Percentiles rank a stretch among this genome's conserved stretches.
These are phyloP conservation scores for Porphyrellus cyaneotinctus DNA, from an alignment of 768 basidiomycete species.

Conservation along the genomic window DNA sequence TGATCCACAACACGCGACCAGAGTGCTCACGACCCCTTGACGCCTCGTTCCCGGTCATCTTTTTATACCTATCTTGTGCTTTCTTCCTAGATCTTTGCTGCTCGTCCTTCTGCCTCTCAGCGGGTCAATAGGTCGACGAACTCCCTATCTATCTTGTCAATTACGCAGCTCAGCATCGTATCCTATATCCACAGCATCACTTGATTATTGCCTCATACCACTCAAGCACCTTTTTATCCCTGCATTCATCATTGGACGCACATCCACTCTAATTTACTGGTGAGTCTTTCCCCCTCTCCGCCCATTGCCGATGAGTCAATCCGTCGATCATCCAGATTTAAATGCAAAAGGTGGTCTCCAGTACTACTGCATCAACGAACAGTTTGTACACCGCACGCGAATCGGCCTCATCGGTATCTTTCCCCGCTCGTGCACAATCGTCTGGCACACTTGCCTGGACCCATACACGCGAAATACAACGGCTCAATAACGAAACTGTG, in stretches of 20 bases:
- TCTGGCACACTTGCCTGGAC: conserved; percentile 45
- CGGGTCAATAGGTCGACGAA: conserved; percentile 36
- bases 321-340: conserved; percentile 40
- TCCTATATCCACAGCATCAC: conserved; percentile 40
- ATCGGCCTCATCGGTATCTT: conserved; percentile 33
- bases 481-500: conserved; percentile 32
- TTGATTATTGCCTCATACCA: conserved; percentile 49
- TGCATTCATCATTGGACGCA: conserved; percentile 42
- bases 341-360: conserved; percentile 70
- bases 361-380: conserved; percentile 41
- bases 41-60: conserved; percentile 40
- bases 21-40: conserved; percentile 55
- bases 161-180: conserved; percentile 38
- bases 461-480: conserved; percentile 40
- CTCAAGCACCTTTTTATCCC: conserved; percentile 43
- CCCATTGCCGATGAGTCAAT: conserved; percentile 19
- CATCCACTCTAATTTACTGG: conserved; percentile 47
- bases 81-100: conserved; percentile 37
- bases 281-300: conserved; percentile 25
- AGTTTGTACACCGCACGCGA: conserved; percentile 35
- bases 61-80: conserved; percentile 55
- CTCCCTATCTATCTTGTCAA: conserved; percentile 37
- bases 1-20: conserved; percentile 38
- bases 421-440: conserved; percentile 29
- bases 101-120: conserved; percentile 33